Percentiles rank a stretch among this genome's conserved stretches.
Conservation (phyloP, 495 filamentous ascomycete genomes). For the Penicillium coffeae region DNA sequence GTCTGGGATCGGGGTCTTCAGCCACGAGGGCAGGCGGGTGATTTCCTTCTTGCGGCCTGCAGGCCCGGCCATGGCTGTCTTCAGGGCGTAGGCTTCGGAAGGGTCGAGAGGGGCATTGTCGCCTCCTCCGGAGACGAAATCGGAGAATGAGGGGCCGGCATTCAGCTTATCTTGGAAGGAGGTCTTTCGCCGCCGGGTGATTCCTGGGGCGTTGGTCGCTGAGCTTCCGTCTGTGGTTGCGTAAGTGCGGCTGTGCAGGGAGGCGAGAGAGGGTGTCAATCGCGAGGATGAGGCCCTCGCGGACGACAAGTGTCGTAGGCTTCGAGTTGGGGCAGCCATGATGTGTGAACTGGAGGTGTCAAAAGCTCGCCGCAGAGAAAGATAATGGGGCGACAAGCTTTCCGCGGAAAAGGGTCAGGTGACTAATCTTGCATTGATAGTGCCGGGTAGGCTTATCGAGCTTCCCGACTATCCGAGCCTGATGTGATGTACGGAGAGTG, state of each 20-base stretch:
- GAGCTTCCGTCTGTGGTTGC: constrained; percentile 42
- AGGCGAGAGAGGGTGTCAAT: constrained; percentile 8
- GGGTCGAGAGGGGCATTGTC: constrained; percentile 55
- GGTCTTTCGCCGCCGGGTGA: constrained; percentile 44
- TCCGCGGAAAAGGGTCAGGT: not conserved
- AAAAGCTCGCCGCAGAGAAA: constrained; percentile 14
- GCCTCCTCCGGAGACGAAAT: constrained; percentile 63
- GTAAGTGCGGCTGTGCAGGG: constrained; percentile 30
- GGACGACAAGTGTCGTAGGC: constrained; percentile 34
- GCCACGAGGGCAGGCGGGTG: constrained; percentile 87
- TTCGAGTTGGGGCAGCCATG: constrained; percentile 38
- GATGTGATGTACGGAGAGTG: too few relatives aligned
- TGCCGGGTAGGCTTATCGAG: too few relatives aligned
- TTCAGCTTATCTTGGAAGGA: constrained; percentile 81
- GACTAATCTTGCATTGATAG: not conserved
- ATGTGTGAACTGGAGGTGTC: constrained; percentile 8
- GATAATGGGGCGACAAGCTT: constrained; percentile 6
- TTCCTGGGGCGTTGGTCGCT: constrained; percentile 28
- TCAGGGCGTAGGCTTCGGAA: constrained; percentile 55
- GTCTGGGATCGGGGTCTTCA: constrained; percentile 89
- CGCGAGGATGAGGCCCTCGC: constrained; percentile 22
- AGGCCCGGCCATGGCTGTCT: constrained; percentile 78
- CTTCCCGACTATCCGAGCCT: too few relatives aligned
- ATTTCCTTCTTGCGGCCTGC: constrained; percentile 77
- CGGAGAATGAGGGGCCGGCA: constrained; percentile 75